phyloP scores from a whole-genome alignment of 257 asterid genomes.

The Solanum clarkiae region DNA sequence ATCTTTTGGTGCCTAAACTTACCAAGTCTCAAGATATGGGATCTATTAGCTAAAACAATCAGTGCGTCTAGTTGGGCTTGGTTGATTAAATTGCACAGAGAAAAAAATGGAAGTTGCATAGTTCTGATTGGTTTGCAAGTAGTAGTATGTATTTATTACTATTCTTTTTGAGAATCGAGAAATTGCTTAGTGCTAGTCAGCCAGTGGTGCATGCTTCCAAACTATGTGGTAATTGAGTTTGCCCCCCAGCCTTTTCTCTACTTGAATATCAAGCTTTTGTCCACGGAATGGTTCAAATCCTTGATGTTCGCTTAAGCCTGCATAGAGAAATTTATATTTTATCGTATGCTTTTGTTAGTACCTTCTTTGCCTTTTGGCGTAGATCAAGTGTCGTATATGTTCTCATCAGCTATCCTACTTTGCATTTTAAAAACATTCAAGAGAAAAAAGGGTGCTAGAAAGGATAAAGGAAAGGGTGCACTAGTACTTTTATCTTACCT shows the following conservation, averaged over 20 bases:
- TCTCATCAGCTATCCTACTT: neutral
- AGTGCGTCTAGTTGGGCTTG: neutral
- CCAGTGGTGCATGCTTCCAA: neutral
- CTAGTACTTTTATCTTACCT: neutral
- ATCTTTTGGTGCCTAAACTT: neutral
- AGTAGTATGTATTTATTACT: neutral
- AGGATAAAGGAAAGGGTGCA: neutral
- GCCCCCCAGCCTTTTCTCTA: neutral
- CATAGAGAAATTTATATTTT: neutral
- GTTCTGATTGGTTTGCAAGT: neutral
- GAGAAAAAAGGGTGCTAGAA: neutral
- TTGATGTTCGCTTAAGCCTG: neutral
- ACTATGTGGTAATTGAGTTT: neutral
- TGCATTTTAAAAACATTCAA: neutral
- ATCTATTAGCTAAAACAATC: neutral
- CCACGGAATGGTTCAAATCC: neutral
- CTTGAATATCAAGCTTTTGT: neutral
- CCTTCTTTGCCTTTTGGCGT: neutral
- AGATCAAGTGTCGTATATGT: neutral
- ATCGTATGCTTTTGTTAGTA: neutral
- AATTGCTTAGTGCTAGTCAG: neutral
- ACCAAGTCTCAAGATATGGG: neutral
- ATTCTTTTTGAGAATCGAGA: neutral
- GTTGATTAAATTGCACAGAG: neutral
- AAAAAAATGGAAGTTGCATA: neutral